Base-by-base conservation (phyloP, 257 asterid genomes). In the Ilex aquifolium region DNA sequence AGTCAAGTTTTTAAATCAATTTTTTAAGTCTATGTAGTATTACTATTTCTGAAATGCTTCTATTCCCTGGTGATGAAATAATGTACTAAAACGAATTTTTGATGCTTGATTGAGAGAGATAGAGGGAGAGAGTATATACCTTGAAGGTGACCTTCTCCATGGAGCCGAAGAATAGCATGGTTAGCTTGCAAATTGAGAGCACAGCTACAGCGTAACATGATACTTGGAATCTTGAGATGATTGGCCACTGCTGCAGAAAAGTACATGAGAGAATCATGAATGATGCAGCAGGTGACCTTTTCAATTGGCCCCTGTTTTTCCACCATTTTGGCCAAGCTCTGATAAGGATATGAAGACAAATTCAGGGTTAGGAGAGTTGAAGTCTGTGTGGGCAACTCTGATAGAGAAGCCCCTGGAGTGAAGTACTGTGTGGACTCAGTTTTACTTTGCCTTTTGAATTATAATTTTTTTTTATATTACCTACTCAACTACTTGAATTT, bases 261-360 rank as follows among this genome's bases (percentile, higher is more conserved):
- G 39, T 10, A 7, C 90, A 82, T 71, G 15, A 70, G 44, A 1
- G 60, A 13, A 68, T 85, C 93, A 27, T 82, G 76, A 17, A 87
- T 61, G 1, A 87, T 52, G 32, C 87, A 77, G 0, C 67, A 21
- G 27, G 27, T 66, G 0, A 79, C 67, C 58, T 36, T 57, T 12
- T 72, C 78, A 11, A 55, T 53, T 13, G 13, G 7, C 32, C 57
- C 64, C 3, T 57, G 56, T 29, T 73, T 63, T 13, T 57, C 60
- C 74, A 66, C 32, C 63, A 74, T 16, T 21, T n/a, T 13, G 10
- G 40, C 72, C 74, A 87, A 39, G 42, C 40, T 60, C 86, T 0
- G 65, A 13, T 31, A 75, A 31, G 48, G 69, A 31, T 7, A 16
- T 55, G 21, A 69, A 70, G 46, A 15, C 7, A n/a, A 73, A 73